Percentiles rank a stretch among this genome's conserved stretches.
These are phyloP conservation scores for Pseudogymnoascus sp. DNA, from an alignment of 2,329 filamentous ascomycete species.

Conservation along the genomic window DNA sequence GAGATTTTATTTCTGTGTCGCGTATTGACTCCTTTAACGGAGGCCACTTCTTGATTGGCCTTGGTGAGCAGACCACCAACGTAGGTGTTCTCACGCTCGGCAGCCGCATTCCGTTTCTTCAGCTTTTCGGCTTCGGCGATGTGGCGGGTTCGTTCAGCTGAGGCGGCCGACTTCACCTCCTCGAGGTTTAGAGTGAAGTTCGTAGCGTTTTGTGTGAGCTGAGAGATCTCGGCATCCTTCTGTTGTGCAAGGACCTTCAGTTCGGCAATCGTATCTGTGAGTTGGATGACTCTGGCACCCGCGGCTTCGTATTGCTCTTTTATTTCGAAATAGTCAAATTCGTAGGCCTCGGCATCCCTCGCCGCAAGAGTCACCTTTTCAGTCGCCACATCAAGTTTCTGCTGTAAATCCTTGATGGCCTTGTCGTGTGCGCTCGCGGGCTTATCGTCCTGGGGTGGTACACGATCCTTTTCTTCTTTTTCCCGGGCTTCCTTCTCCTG, in stretches of 20 bases:
- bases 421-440: too few species aligned
- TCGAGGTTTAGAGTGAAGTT: not conserved
- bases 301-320: not conserved
- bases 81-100: not conserved
- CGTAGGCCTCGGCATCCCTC: not conserved
- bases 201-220: not conserved
- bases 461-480: not conserved
- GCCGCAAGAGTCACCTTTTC: not conserved
- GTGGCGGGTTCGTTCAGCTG: not conserved
- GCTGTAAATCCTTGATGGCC: too few species aligned
- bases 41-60: not conserved
- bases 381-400: not conserved
- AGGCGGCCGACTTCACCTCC: not conserved
- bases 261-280: not conserved
- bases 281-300: not conserved
- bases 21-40: not conserved
- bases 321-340: not conserved
- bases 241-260: not conserved
- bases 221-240: not conserved
- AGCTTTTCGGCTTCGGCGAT: not conserved
- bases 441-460: too few species aligned
- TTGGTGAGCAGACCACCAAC: not conserved
- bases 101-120: not conserved
- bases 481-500: not conserved
- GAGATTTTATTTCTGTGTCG: not conserved